Base-by-base conservation (phyloP, 768 basidiomycete species). In the Mycena alexandri region DNA sequence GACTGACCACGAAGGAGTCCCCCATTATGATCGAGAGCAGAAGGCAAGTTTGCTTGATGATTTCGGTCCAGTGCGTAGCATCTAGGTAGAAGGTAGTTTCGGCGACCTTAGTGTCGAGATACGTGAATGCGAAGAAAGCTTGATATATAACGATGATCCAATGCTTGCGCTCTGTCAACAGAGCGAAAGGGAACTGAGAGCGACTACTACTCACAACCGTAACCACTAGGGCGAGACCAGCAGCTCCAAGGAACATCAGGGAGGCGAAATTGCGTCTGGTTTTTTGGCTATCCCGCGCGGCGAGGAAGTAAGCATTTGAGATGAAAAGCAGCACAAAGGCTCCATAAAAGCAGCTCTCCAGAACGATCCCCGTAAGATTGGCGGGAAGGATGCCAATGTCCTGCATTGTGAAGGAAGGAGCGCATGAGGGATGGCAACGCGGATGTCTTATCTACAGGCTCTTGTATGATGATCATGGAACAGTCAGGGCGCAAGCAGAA, bases 71-170 rank as follows among this genome's bases (percentile, higher is more conserved):
- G 44, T 58, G 57, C 57, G 57, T 47, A 36, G 44, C 44, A 47
- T 58, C 44, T 47, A 46, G 33, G 57, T 58, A 58, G 57, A 58
- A 58, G 57, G 57, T 47, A 58, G 43, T 47, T 58, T 58, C 57
- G 44, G 57, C 44, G 33, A 43, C 57, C 43, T 46, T 36, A 47
- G 33, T 36, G 44, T 58, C 44, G 57, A 58, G 57, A 58, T 46
- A 36, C 29, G 44, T 58, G 33, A 58, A 58, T 54, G 53, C 53
- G 36, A 54, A 54, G 53, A 41, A 54, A n/a, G 10, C 44, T 46
- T 46, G 52, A 38, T 57, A 57, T 57, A 57, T 44, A 44, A 57
- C 56, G 44, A 58, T 47, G 57, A 46, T 19, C 57, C 57, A 58
- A 47, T 58, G 57, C 57, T 58, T 58, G 44, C 44, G 42, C 36